These are phyloP conservation scores for Hygrophoropsis aurantiaca DNA, from an alignment of 768 basidiomycete species.

Conservation along the genomic window DNA sequence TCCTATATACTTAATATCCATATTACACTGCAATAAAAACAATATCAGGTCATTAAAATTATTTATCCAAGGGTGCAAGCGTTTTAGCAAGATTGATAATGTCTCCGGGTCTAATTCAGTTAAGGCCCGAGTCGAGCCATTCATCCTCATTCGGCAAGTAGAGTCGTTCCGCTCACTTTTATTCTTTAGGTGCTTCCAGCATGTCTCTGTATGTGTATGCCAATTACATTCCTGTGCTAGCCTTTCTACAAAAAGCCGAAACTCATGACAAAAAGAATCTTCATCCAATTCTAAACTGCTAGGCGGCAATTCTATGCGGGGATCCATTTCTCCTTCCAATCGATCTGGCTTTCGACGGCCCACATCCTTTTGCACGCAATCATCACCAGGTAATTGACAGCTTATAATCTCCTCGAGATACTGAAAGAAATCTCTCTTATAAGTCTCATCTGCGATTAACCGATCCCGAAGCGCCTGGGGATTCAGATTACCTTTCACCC, in stretches of 20 bases:
- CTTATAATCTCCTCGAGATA: constrained; percentile 22
- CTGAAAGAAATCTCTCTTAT: constrained; percentile 6
- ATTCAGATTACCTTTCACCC: constrained; percentile 35
- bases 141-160: no score
- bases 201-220: no score
- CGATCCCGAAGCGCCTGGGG: constrained; percentile 25
- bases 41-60: constrained; percentile 43
- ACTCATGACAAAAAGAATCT: no score
- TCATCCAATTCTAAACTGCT: no score
- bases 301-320: no score
- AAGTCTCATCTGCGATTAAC: no score
- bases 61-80: constrained; percentile 41
- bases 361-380: not conserved
- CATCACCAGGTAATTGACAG: not conserved
- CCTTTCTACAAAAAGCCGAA: no score
- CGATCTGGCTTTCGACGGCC: not conserved
- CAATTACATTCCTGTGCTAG: no score
- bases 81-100: constrained; percentile 22
- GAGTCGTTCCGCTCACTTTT: no score
- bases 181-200: no score
- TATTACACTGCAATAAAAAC: constrained; percentile 37
- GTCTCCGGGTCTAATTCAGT: constrained; percentile 17
- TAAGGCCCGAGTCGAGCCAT: constrained; percentile 4
- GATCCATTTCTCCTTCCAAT: not conserved
- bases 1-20: constrained; percentile 47